Evolutionary conservation across 768 basidiomycete species (phyloP), one percentile per base, ranked within the genome.

Genomic region (Tephrocybe sp.): DNA sequence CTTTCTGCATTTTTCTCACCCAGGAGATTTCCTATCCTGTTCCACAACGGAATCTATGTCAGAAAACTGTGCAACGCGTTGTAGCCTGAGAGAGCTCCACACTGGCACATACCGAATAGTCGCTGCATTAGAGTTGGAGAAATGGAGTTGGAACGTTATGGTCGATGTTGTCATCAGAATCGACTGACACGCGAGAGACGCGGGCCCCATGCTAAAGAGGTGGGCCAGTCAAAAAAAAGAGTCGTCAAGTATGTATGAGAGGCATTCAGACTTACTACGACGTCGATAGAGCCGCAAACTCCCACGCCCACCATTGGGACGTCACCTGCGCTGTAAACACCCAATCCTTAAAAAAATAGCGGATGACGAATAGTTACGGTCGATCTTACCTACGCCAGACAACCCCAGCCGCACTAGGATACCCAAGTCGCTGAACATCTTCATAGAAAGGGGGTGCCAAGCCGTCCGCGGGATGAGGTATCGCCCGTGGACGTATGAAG

Each of bases 251-350:
- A 16, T 36, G 12, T 22, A 26, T 5, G 35, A 26, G 63, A 74
- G 14, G 17, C 17, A 39, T 12, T 38, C 36, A 38, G 38, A 39
- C 10, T 54, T 54, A 76, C 71, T 75, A 57, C 48, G 73, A 75
- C 3, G 77, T 76, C 11, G 71, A 74, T 1, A 80, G 67, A 19
- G 83, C 83, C 35, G 87, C 66, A 9, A 92, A 77, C 68, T 95
- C 92, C 95, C 95, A 95, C 31, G 87, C 85, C 94, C 93, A 97
- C 94, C 93, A 98, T 66, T 96, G 93, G 6, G 82, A 84, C 1
- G 89, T 89, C 4, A 80, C 84, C 64, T 92, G 92, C 1, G 82
- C 83, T 78, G 8, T 3, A 30, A 13, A 35, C 16, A 16, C 2
- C 16, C 8, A 13, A 26, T 7, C 13, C 8, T 14, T 44, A 19